These are phyloP conservation scores for Monilinia laxa DNA, from an alignment of 2,329 filamentous ascomycete species.

Conservation along the genomic window DNA sequence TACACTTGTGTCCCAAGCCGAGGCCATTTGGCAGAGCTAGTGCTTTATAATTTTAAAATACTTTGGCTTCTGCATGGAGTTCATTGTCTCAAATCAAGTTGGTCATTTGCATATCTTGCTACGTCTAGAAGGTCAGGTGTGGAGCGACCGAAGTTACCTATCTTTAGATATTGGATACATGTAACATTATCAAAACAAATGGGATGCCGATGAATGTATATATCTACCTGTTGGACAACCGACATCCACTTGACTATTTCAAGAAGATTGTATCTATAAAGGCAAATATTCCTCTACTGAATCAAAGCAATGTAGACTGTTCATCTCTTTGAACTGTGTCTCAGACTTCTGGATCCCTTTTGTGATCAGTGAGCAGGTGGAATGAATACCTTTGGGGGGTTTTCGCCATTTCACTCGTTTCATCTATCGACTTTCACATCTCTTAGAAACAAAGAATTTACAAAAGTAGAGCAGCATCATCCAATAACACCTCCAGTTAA, in stretches of 20 bases:
- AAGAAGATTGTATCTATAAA: not conserved
- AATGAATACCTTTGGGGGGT: not conserved
- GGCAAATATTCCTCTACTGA: not conserved
- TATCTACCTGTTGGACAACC: not conserved
- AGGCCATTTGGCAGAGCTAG: not conserved
- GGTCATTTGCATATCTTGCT: not conserved
- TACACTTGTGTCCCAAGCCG: not conserved
- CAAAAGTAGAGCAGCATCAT: not conserved
- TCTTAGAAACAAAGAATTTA: not conserved
- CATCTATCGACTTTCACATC: not conserved
- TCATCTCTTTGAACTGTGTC: not conserved
- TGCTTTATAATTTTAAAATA: not conserved
- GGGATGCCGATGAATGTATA: not conserved
- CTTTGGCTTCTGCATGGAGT: not conserved
- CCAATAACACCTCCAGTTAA: not conserved
- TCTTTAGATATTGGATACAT: not conserved
- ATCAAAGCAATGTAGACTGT: not conserved
- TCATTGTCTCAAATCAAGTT: not conserved
- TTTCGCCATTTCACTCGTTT: not conserved
- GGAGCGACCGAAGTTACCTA: not conserved
- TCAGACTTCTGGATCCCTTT: not conserved
- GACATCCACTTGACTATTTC: not conserved
- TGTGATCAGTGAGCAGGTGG: not conserved
- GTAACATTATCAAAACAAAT: not conserved
- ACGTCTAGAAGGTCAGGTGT: not conserved